Base-by-base conservation (phyloP, 164 flowering plant genomes). In the grape (Vitis vinifera) region DNA sequence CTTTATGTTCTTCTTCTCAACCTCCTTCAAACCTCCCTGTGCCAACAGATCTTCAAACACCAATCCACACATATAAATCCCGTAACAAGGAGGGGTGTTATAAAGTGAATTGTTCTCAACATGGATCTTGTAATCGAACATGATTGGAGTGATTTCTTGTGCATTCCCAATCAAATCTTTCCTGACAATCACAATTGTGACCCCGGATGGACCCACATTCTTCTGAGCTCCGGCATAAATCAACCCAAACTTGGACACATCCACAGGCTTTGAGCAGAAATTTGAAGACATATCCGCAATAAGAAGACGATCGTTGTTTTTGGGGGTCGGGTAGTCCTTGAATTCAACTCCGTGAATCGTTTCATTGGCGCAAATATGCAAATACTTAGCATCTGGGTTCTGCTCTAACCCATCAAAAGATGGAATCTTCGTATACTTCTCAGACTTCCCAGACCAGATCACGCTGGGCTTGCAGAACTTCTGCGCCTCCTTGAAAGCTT, bases 181-280 rank as follows among this genome's bases (percentile, higher is more conserved):
- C 77, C 83, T 73, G 12, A 89, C 59, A 16, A 95, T 91, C 69
- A 93, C 98, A 63, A 95, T 86, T 4, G 97, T 91, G 19, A 93
- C 97, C 65, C 98, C 98, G 5, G 97, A 84, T 3, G 99, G 98
- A 3, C 98, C 98, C 0, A 93, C 95, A 65, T 96, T 91, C 76
- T 96, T 93, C 91, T 90, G 98, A 0, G 94, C 99, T 0, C 98
- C 99, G 0, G 97, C 99, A 61, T 93, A 95, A 23, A 95, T 91
- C 62, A 88, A 0, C 8, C 98, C 98, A 51, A 95, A 95, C 30
- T 84, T 89, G 10, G 86, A 67, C 16, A 95, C 93, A 72, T 95
- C 99, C 1, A 78, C 88, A 2, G 92, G 90, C 74, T 89, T 89
- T 0, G 94, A 89, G 64, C 94, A 89, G 69, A 89, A 89, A 65